Conservation (phyloP, 2,329 filamentous ascomycete genomes). For the Ciborinia camelliae region DNA sequence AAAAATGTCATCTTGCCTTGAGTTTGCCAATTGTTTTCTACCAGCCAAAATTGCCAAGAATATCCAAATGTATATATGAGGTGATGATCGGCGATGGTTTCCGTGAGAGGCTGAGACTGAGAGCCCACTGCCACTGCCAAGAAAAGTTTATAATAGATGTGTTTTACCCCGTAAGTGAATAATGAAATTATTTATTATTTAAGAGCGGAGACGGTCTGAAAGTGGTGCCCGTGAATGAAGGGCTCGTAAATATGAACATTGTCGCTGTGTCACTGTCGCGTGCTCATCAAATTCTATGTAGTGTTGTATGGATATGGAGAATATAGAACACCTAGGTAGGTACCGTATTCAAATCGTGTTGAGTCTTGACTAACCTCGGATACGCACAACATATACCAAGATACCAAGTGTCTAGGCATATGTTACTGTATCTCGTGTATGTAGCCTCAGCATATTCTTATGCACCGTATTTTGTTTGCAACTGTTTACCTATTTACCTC, state of each 20-base stretch:
- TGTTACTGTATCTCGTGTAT: not conserved
- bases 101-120: no score
- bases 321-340: no score
- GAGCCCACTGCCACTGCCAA: not conserved
- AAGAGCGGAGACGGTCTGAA: not conserved
- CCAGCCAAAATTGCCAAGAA: not conserved
- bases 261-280: not conserved
- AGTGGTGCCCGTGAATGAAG: no score
- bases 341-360: not conserved
- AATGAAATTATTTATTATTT: not conserved
- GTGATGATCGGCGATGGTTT: conserved; percentile 9
- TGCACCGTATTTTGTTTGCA: not conserved
- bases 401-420: not conserved
- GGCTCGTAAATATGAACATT: not conserved
- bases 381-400: not conserved
- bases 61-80: not conserved
- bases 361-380: not conserved
- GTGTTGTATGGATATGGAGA: not conserved
- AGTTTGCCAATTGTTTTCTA: not conserved
- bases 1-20: not conserved
- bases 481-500: not conserved
- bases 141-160: not conserved
- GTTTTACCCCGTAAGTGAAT: no score
- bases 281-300: not conserved
- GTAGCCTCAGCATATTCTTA: not conserved